Evolutionary conservation across 208 protist species (phyloP).

Genomic region (Vickermania ingenoplastis): DNA sequence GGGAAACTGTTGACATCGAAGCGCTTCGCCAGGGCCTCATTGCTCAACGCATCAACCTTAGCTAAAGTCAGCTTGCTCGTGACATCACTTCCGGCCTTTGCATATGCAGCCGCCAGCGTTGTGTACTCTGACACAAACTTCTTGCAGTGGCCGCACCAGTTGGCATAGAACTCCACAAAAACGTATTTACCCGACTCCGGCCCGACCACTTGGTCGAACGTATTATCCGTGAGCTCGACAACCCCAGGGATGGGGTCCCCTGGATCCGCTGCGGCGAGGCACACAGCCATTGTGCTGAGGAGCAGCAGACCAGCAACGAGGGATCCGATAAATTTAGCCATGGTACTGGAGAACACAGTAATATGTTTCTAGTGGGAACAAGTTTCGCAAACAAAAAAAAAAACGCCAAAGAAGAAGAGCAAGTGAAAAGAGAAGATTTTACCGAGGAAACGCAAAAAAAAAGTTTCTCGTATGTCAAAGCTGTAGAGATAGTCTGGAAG

Average conservation of each 20-base stretch:
- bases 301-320: slow-evolving; percentile 10
- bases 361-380: too few relatives aligned
- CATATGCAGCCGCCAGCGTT: slow-evolving; percentile 8
- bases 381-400: too few relatives aligned
- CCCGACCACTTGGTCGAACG: slow-evolving; percentile 57
- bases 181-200: slow-evolving; percentile 16
- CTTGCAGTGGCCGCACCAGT: slow-evolving; percentile 85
- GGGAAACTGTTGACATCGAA: slow-evolving; percentile 49
- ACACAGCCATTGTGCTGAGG: slow-evolving; percentile 7
- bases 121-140: slow-evolving; percentile 27
- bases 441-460: too few relatives aligned
- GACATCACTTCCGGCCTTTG: slow-evolving; percentile 6
- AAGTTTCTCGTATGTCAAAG: too few relatives aligned
- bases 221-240: slow-evolving; percentile 25
- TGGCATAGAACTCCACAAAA: slow-evolving; percentile 88
- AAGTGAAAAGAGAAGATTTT: too few relatives aligned
- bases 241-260: slow-evolving; percentile 20
- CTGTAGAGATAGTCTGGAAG: too few relatives aligned
- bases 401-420: too few relatives aligned
- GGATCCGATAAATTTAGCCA: too few relatives aligned
- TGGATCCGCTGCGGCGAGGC: slow-evolving; percentile 14
- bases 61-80: slow-evolving; percentile 40
- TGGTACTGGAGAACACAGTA: too few relatives aligned
- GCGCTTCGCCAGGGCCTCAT: slow-evolving; percentile 24
- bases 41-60: slow-evolving; percentile 46